Base-by-base conservation (phyloP, 2,329 filamentous ascomycete species). In the Atkinsonella hypoxylon region DNA sequence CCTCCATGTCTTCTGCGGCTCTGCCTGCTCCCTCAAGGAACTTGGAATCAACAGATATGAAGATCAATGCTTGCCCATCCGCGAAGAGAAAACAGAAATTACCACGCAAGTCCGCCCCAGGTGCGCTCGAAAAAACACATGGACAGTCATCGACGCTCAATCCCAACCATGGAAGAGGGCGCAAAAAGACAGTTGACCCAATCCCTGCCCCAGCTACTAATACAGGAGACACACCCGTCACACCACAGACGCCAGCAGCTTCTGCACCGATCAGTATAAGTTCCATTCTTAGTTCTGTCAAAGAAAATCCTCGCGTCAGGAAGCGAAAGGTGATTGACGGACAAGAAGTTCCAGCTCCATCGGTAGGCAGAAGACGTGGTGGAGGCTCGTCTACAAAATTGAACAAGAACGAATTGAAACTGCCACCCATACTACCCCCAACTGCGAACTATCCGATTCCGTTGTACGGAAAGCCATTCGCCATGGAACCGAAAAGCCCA, bases 261-360 rank as follows among this genome's bases (percentile, higher is more conserved):
- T 11, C 22, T 17, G 26, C 13, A 9, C 38, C 40, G 3, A n/a
- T 45, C 17, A 22, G 40, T 31, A 52, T 54, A 43, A 70, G 61
- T 52, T 77, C 76, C 3, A 78, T 79, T n/a, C 61, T 72, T 4
- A 67, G 70, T 9, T 71, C 74, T 1, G 75, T 79, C 52, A 79
- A 79, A 58, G 64, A 65, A 10, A 70, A 74, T 39, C 69, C 68
- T 6, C 68, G 73, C 20, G 64, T 68, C 39, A 67, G 74, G 52
- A 76, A 73, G 58, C 68, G 69, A 13, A 76, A 75, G 57, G 67
- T 62, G 56, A 69, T 74, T 48, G 62, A 70, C 22, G 71, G 70
- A 9, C 68, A 65, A 40, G 64, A 66, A 49, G 59, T 65, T 32
- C 53, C 51, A 1, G 53, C 53, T 9, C 57, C 57, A 4, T 45